Evolutionary conservation across 78 protist species (phyloP).

Genomic region (Dictyostelium firmibasis): DNA sequence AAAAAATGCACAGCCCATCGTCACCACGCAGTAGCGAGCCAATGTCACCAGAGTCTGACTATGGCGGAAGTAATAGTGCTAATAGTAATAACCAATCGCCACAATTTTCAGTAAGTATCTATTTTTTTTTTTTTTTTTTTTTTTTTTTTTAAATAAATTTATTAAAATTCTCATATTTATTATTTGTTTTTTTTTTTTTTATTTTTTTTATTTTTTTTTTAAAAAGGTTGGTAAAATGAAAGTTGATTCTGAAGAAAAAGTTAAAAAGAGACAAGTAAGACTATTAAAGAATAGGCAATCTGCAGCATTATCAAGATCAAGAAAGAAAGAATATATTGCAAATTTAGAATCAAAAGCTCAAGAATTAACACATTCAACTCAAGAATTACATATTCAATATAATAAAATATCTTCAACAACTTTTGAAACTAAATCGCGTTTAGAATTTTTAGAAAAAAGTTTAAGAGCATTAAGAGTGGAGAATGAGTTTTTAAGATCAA

Average conservation of each 20-base stretch:
- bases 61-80: neutral
- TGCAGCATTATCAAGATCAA: conserved; percentile 57
- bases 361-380: conserved; percentile 35
- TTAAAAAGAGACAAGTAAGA: conserved; percentile 71
- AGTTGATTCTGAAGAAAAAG: conserved; percentile 3
- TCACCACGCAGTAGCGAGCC: neutral
- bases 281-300: conserved; percentile 63
- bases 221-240: conserved; percentile 9
- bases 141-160: too few relatives aligned
- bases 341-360: conserved; percentile 66
- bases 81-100: neutral
- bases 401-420: neutral
- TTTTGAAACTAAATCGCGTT: conserved; percentile 23
- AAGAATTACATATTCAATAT: conserved; percentile 23
- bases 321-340: conserved; percentile 70
- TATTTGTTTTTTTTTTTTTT: neutral
- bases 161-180: too few relatives aligned
- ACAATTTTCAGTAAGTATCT: neutral
- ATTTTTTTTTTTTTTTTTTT: neutral
- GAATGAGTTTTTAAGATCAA: conserved; percentile 6
- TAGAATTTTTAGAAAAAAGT: conserved; percentile 1
- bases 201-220: neutral
- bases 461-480: neutral
- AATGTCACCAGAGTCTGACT: neutral
- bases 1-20: neutral